Base-by-base conservation (phyloP, 179 eudicot genomes). In the Beta macrorhiza region DNA sequence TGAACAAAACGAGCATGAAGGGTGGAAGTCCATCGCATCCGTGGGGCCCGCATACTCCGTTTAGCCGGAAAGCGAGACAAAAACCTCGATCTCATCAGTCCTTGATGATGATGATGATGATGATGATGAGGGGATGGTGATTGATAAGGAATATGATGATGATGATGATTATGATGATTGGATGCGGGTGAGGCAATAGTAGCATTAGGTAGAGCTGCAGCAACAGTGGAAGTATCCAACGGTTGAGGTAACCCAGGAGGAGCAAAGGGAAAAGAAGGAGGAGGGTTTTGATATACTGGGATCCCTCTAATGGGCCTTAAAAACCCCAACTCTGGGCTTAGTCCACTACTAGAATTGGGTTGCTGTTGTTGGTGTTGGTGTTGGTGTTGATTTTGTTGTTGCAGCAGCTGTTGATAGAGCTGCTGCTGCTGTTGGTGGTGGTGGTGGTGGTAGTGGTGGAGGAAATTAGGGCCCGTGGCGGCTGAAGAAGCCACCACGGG, bases 1-100 rank as follows among this genome's bases (percentile, higher is more conserved):
- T 93, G 97, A 55, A 94, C 98, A 61, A 94, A 94, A 3, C 97
- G 92, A 51, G 96, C 91, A 58, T 94, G 98, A 20, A 94, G 98
- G 0, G 94, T 90, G 0, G 92, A 91, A 49, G 98, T 94, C 98
- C 98, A 94, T 19, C 98, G 86, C 98, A 94, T 94, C 80, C 98
- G 81, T 0, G 98, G 98, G 7, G 97, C 98, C 86, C 98, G 87
- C 94, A 91, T 93, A 86, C 92, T 93, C 5, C 98, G 85, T 61
- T 91, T 94, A 0, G 89, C 90, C 65, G 98, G 96, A 85, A 91
- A 89, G 87, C 92, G 77, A 19, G 91, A 85, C 1, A 91, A 57
- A 70, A 90, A 86, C 80, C 97, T 86, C 73, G 98, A 93, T 85
- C 98, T 59, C 83, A 91, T 82, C 76, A 86, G 13, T 65, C 91